phyloP scores from a whole-genome alignment of 177 flowering plant genomes.

The Vitis hybrid region DNA sequence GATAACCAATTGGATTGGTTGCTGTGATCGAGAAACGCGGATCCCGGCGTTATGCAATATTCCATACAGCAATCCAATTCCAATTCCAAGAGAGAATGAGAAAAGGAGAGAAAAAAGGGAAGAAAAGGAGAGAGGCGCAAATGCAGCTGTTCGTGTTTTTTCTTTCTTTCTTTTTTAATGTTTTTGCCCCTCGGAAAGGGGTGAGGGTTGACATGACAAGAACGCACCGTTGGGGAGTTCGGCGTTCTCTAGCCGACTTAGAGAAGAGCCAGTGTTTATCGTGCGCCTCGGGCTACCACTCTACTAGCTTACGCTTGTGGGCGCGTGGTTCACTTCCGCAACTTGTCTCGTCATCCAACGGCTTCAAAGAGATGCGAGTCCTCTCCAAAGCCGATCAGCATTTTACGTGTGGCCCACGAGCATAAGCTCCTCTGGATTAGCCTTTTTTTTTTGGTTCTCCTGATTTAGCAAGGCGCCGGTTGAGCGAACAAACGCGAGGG shows the following conservation, averaged over 20 bases:
- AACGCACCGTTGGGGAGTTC: slow-evolving; percentile 12
- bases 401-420: no score
- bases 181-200: no score
- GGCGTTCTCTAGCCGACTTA: slow-evolving; percentile 12
- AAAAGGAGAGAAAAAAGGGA: slow-evolving; percentile 9
- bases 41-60: slow-evolving; percentile 44
- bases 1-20: slow-evolving; percentile 14
- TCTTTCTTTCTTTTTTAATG: not conserved
- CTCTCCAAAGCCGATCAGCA: no score
- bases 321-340: not conserved
- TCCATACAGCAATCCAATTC: slow-evolving; percentile 6
- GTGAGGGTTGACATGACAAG: slow-evolving; percentile 8
- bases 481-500: slow-evolving; percentile 2
- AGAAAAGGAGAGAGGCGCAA: slow-evolving; percentile 14
- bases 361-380: no score
- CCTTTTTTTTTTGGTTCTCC: no score
- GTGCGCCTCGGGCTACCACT: not conserved
- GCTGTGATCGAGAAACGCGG: slow-evolving; percentile 49
- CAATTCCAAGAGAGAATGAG: slow-evolving; percentile 19
- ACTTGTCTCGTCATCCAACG: no score
- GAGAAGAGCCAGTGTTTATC: slow-evolving; percentile 1
- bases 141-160: slow-evolving; percentile 14
- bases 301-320: slow-evolving; percentile 2
- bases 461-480: slow-evolving; percentile 4
- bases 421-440: no score